A percentile compares a stretch with the other conserved stretches of the same genome.
These are phyloP conservation scores for Cicer chorassanicum DNA, from an alignment of 306 rosid species.

Conservation along the genomic window DNA sequence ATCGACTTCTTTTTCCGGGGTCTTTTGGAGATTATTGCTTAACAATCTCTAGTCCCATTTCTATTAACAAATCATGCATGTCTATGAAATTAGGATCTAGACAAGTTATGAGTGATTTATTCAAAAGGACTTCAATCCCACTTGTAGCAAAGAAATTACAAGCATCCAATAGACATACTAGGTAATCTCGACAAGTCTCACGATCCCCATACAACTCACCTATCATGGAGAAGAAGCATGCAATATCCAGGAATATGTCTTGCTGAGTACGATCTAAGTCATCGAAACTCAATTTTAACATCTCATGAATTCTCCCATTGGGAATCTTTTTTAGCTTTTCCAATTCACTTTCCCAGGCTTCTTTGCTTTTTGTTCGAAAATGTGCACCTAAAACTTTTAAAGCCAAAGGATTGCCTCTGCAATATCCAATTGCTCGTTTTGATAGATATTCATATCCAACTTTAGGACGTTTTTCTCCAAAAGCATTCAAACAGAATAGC, in stretches of 20 bases:
- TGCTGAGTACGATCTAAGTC: slow-evolving; percentile 10
- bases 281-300: slow-evolving; percentile 37
- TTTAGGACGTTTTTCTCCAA: slow-evolving; percentile 12
- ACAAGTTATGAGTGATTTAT: slow-evolving; percentile 41
- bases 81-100: accelerated
- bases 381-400: slow-evolving; percentile 39
- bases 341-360: slow-evolving; percentile 33
- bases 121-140: slow-evolving; percentile 23
- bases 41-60: slow-evolving; percentile 40
- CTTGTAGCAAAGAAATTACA: neutral
- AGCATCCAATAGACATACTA: neutral
- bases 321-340: slow-evolving; percentile 30
- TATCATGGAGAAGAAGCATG: slow-evolving; percentile 24
- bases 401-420: neutral
- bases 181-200: neutral
- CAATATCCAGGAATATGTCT: slow-evolving; percentile 36
- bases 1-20: slow-evolving; percentile 41
- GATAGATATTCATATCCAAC: slow-evolving; percentile 38
- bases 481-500: slow-evolving; percentile 44
- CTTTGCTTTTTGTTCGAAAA: neutral
- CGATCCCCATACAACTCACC: neutral
- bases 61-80: slow-evolving; percentile 17
- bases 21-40: neutral
- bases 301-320: neutral
- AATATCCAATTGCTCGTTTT: neutral